Evolutionary conservation across 345 rosid genomes (phyloP), one percentile per base, ranked within the genome.

Genomic region (Populus deltoides): DNA sequence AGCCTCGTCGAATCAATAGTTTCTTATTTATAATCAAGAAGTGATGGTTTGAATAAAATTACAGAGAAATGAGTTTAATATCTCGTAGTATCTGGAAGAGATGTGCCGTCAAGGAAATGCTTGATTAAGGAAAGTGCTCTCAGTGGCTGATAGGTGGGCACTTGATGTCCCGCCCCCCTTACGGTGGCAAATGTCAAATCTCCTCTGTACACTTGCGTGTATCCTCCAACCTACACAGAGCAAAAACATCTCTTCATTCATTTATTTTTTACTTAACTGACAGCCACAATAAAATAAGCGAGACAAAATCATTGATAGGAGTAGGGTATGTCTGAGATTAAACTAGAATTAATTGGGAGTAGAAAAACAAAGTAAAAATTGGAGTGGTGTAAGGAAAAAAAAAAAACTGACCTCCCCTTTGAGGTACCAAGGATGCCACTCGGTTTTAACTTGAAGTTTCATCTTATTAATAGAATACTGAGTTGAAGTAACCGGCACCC

Each of bases 111-210:
- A 57, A 93, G 85, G 80, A 92, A 95, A 72, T 92, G 98, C 53
- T 62, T 81, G 81, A 93, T 75, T 29, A 95, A 81, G 8, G 97
- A 84, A 77, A 95, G 97, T 27, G 98, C 91, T 62, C 97, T 84
- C 57, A 78, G 71, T 3, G 99, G 99, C 80, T 93, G 96, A 83
- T 81, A 93, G 74, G 96, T 93, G 12, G 99, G 98, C 24, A 93
- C 97, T 79, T 91, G 88, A 80, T 93, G 99, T 25, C 99, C 99
- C 51, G 99, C 98, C 24, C 88, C 96, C 87, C 98, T 86, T 17
- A 93, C 94, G 5, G 94, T 93, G 1, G 92, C 90, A 76, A 92
- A 89, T 49, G 93, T 95, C 75, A 93, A 39, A 62, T 83, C 93
- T 81, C 92, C 92, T 33, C 87, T 69, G 82, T 92, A 95, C 51